Evolutionary conservation across 2,329 filamentous ascomycete genomes (phyloP), one percentile per base, ranked within the genome.

Genomic region (Penicillium paneum): DNA sequence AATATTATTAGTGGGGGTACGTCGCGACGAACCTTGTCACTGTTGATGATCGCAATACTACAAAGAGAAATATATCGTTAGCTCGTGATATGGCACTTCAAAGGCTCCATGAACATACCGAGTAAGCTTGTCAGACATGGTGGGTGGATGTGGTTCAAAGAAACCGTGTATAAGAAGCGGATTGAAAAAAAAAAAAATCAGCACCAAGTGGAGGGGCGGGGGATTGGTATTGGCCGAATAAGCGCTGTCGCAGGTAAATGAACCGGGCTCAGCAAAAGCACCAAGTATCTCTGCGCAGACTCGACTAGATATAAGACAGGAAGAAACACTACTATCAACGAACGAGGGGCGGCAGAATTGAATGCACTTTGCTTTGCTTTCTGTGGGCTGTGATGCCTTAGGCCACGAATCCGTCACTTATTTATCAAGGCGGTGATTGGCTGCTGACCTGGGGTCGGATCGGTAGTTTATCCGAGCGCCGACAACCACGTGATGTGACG

Each of bases 41-140:
- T 89, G 78, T 93, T 97, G 81, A 99, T 90, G 80, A 99, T 99
- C 71, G 94, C 94, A 80, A 99, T 92, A 89, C 94, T 95, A 71
- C 44, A 65, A 44, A 57, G 32, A 50, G 10, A 52, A 48, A 54
- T 49, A 64, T 32, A 65, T 11, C 26, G 32, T 62, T 47, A 60
- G 54, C 28, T 26, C 57, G n/a, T 49, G 49, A 42, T 39, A 19
- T 28, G 7, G n/a, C 12, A 34, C 13, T 6, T 15, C 49, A 44
- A 36, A 29, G 26, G n/a, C 13, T 19, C n/a, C 19, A 38, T 2
- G 45, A 45, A 43, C 86, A 67, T 86, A 96, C 91, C 92, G 90
- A 68, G 93, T 97, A 70, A 97, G 85, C 79, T 89, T 96, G 83
- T 96, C 91, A 74, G 90, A 83, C 91, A 96, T 96, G 71, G 69